A percentile compares a stretch with the other conserved stretches of the same genome.
Evolutionary conservation across 192 early-diverging fungal species (phyloP).

Genomic region (Glomus cerebriforme): DNA sequence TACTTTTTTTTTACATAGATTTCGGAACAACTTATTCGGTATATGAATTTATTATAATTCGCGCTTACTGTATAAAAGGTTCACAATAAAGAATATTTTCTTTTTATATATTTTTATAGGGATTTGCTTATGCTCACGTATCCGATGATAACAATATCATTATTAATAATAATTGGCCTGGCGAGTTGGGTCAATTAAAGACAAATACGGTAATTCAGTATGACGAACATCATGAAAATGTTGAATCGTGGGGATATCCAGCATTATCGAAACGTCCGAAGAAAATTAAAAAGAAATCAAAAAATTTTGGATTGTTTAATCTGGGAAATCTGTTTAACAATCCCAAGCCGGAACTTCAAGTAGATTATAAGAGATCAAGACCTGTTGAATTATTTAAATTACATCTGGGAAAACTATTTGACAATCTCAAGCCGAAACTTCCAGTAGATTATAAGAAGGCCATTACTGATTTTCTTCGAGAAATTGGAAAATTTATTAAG

Average conservation of each 20-base stretch:
- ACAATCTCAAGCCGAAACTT: too few species aligned
- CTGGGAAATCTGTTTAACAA: too few species aligned
- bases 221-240: not conserved
- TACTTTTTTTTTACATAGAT: not conserved
- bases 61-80: not conserved
- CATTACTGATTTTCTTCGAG: too few species aligned
- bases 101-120: not conserved
- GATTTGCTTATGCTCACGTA: not conserved
- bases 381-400: too few species aligned
- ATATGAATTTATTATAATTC: too few species aligned
- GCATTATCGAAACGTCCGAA: not conserved
- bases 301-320: too few species aligned
- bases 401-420: too few species aligned
- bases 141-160: not conserved
- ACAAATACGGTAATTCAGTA: not conserved
- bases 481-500: too few species aligned
- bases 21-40: not conserved
- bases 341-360: too few species aligned
- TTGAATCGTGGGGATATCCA: not conserved
- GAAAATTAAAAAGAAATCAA: not conserved
- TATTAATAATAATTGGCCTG: not conserved
- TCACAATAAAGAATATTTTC: not conserved
- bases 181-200: not conserved
- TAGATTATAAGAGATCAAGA: too few species aligned
- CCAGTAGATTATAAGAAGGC: too few species aligned